Evolutionary conservation across 768 basidiomycete species (phyloP).

Genomic region (Mycena leptocephala): DNA sequence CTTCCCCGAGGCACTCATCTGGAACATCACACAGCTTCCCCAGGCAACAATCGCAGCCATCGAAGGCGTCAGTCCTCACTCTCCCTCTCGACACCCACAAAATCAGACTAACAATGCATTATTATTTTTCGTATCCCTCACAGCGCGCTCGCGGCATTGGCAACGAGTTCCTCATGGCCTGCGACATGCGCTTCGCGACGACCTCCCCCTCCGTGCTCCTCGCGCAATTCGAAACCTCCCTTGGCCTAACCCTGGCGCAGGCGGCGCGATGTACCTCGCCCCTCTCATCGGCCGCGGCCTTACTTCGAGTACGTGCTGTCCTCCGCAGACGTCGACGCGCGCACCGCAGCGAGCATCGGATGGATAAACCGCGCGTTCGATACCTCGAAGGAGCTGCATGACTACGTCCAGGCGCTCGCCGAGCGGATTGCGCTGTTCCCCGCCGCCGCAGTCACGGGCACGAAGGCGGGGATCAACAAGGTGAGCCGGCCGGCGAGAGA

Average conservation of each 20-base stretch:
- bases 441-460: background rate
- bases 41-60: background rate
- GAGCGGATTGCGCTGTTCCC: slow-evolving; percentile 20
- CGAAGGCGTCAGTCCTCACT: background rate
- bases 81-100: background rate
- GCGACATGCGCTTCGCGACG: slow-evolving; percentile 14
- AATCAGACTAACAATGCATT: too few species aligned
- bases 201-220: background rate
- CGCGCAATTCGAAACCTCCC: slow-evolving; percentile 6
- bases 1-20: background rate
- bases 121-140: too few species aligned
- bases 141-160: background rate
- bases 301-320: slow-evolving; percentile 11
- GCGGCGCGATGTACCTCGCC: slow-evolving; percentile 14
- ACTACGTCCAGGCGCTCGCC: background rate
- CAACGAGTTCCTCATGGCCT: background rate
- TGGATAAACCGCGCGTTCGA: slow-evolving; percentile 17
- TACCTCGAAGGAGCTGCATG: background rate
- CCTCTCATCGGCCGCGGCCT: slow-evolving; percentile 10
- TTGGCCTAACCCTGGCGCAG: slow-evolving; percentile 15
- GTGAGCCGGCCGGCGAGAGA: background rate
- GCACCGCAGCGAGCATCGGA: slow-evolving; percentile 6
- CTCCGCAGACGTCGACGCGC: slow-evolving; percentile 2
- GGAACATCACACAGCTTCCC: background rate
- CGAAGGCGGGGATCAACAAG: background rate